Evolutionary conservation across 805 yeast species (phyloP), one percentile per base, ranked within the genome.

Genomic region (Candida jianshihensis): DNA sequence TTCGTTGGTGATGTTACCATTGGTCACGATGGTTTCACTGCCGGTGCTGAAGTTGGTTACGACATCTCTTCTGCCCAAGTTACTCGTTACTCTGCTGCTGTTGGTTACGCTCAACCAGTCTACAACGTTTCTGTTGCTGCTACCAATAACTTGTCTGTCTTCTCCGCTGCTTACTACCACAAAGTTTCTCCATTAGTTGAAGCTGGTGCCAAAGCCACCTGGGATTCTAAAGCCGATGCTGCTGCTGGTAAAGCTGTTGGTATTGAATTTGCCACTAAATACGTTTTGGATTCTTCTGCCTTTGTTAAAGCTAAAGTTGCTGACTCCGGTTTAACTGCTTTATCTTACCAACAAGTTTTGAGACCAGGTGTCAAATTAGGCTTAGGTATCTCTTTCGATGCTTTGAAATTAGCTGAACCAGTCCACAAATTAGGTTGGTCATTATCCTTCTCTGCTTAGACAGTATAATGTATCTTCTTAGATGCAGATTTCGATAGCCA

Each of bases 391-490:
- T 87, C 95, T 47, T 81, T 92, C 68, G 96, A 92, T 68, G 95
- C 97, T 57, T 77, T 89, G 68, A 84, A 90, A 68, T 76, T 90
- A 61, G 80, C 85, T 61, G 97, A 89, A 75, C 86, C 96, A 48
- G 95, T 92, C 59, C 98, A 92, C 81, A 89, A 92, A 79, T 75
- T 92, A 59, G 98, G 98, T 68, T 75, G 87, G 71, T 86, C 96
- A 39, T 75, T 92, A 65, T 76, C 95, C 48, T 90, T 90, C 74
- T 70, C 95, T 54, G 95, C 95, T 64, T 90, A 81, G n/a, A n/a
- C n/a, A n/a, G n/a, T n/a, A n/a, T n/a, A n/a, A n/a, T n/a, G n/a
- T n/a, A n/a, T n/a, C n/a, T n/a, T n/a, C n/a, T n/a, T n/a, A n/a
- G 65, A 34, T 12, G 28, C 34, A n/a, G 14, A 17, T 21, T 11